A percentile compares a stretch with the other conserved stretches of the same genome.
phyloP scores from a whole-genome alignment of 306 rosid species.

The Crotalaria pallida region DNA sequence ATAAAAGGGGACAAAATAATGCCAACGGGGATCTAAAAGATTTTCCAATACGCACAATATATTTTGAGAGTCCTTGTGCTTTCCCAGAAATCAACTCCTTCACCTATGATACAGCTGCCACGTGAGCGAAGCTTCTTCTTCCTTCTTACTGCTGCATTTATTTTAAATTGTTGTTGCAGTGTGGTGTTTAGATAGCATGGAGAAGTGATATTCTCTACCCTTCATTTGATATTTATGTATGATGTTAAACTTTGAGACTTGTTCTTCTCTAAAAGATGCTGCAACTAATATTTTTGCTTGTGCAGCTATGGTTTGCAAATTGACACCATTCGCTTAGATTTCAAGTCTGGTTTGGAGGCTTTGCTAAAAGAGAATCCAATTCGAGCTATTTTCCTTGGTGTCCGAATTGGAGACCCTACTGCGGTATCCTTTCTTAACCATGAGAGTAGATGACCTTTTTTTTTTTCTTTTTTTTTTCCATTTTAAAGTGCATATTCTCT shows the following conservation, averaged over 20 bases:
- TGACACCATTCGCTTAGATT: slow-evolving; percentile 75
- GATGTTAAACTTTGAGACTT: neutral
- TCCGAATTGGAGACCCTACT: slow-evolving; percentile 97
- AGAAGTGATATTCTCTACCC: neutral
- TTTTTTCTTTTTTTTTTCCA: neutral
- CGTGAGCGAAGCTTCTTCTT: slow-evolving; percentile 47
- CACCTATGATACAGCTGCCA: slow-evolving; percentile 65
- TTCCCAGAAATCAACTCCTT: slow-evolving; percentile 85
- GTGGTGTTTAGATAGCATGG: neutral
- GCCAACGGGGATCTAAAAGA: slow-evolving; percentile 44
- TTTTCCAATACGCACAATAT: slow-evolving; percentile 82
- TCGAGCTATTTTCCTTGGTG: slow-evolving; percentile 93
- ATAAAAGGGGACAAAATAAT: slow-evolving; percentile 55
- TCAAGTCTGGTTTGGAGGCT: slow-evolving; percentile 92
- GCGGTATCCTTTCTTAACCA: slow-evolving; percentile 54
- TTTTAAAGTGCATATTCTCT: neutral
- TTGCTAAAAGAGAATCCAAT: slow-evolving; percentile 70
- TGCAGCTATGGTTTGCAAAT: slow-evolving; percentile 83
- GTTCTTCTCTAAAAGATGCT: neutral
- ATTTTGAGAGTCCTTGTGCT: slow-evolving; percentile 75
- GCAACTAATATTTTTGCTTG: slow-evolving; percentile 23
- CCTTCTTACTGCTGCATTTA: neutral
- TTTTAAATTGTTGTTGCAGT: slow-evolving; percentile 6
- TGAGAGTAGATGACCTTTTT: neutral
- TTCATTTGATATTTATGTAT: neutral